Conservation (phyloP, 2,329 filamentous ascomycete species). For the Cladobotryum protrusum region DNA sequence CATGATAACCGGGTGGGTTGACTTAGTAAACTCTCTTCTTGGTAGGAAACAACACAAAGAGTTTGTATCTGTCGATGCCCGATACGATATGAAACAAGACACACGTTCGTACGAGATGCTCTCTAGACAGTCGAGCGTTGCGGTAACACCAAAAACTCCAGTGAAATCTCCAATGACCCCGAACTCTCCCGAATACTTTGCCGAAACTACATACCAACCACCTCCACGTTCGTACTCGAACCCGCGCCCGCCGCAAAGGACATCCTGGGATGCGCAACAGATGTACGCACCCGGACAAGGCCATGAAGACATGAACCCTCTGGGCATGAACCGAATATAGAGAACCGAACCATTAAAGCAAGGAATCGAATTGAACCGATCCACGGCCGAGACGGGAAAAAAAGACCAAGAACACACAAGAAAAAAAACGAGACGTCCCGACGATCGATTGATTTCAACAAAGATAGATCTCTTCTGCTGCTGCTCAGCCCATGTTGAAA, state of each 20-base stretch:
- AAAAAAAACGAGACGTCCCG: no score
- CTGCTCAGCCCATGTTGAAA: no score
- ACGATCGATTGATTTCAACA: no score
- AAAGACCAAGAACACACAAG: constrained; percentile 6
- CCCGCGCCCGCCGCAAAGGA: constrained; percentile 40
- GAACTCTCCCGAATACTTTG: constrained; percentile 50
- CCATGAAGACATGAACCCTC: constrained; percentile 43
- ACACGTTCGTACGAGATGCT: constrained; percentile 78
- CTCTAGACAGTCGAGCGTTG: constrained; percentile 48
- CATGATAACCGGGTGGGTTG: constrained; percentile 80
- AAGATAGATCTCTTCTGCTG: no score
- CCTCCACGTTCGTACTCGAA: constrained; percentile 52
- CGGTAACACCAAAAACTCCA: constrained; percentile 46
- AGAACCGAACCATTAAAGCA: background rate
- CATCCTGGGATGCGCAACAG: constrained; percentile 37
- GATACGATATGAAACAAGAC: constrained; percentile 53
- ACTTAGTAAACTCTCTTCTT: constrained; percentile 50
- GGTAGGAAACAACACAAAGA: constrained; percentile 54
- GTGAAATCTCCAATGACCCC: constrained; percentile 34
- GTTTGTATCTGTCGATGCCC: constrained; percentile 83
- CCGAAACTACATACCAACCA: constrained; percentile 48
- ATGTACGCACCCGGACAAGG: constrained; percentile 30
- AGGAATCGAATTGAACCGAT: background rate
- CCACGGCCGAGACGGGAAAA: background rate
- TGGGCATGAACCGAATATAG: constrained; percentile 51